A percentile compares a stretch with the other conserved stretches of the same genome.
Evolutionary conservation across 1,139 yeast species (phyloP).

Genomic region (Trichomonascaceae sp.): DNA sequence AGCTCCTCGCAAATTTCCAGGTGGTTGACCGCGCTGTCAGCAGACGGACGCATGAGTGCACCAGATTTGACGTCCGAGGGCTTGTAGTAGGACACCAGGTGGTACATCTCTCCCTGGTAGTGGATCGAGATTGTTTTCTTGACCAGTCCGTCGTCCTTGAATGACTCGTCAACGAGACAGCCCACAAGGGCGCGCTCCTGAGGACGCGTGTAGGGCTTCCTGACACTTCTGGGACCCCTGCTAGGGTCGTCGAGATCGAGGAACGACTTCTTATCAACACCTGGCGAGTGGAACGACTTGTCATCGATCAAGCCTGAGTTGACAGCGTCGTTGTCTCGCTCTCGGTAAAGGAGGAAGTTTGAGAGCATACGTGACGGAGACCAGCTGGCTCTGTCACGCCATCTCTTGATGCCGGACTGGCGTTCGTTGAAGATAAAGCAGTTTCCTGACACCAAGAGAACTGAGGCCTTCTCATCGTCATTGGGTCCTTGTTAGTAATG

Average conservation of each 20-base stretch:
- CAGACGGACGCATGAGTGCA: slow-evolving; percentile 45
- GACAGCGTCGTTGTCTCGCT: slow-evolving; percentile 35
- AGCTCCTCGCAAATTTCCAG: slow-evolving; percentile 44
- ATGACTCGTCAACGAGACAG: slow-evolving; percentile 46
- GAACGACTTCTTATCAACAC: not conserved
- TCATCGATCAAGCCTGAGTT: no score
- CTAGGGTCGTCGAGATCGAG: not conserved
- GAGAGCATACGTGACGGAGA: slow-evolving; percentile 81
- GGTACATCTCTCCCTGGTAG: slow-evolving; percentile 33
- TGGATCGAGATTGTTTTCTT: slow-evolving; percentile 70
- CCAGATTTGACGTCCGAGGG: slow-evolving; percentile 59
- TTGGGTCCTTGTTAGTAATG: not conserved
- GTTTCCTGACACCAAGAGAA: slow-evolving; percentile 60
- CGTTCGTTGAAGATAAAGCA: slow-evolving; percentile 80
- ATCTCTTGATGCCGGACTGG: slow-evolving; percentile 69
- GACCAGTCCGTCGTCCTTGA: slow-evolving; percentile 63
- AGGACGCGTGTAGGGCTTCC: not conserved
- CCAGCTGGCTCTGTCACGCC: slow-evolving; percentile 95
- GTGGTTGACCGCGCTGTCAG: slow-evolving; percentile 37
- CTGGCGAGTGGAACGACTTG: not conserved
- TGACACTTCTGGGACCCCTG: not conserved
- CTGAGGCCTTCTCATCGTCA: slow-evolving; percentile 51
- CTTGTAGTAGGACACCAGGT: slow-evolving; percentile 65
- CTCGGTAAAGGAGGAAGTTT: slow-evolving; percentile 69
- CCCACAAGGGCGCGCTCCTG: slow-evolving; percentile 34